Base-by-base conservation (phyloP, 163 green algal species). In the Volvox carteri region DNA sequence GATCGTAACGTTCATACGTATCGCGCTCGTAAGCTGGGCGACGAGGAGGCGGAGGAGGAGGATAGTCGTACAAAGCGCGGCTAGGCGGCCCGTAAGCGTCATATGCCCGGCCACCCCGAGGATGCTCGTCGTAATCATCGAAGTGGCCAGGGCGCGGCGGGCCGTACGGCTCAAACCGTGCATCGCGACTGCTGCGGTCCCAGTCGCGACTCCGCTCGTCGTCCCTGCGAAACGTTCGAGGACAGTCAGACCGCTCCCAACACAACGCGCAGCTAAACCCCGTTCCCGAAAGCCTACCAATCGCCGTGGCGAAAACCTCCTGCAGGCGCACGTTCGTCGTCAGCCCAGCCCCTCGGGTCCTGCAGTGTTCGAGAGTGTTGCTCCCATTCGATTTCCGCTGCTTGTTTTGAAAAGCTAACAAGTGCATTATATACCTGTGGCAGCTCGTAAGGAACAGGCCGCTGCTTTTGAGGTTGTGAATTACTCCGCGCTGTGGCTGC, bases 401-500 rank as follows among this genome's bases (percentile, higher is more conserved):
- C n/a, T n/a, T n/a, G 12, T 16, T 60, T 12, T 60, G 7, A 23
- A 23, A 65, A 65, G 4, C 54, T 19, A 23, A 30, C 54, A 23
- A 23, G 54, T 11, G 30, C 70, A 7, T 21, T 12, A 54, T 54
- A 28, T 44, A 89, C 84, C 84, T 89, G 84, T 39, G 84, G 84
- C 72, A 84, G 84, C 54, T 89, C 84, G 25, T 89, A 89, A 52
- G 84, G 81, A 11, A 81, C 84, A 68, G 84, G 84, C 28, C 84
- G 52, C 50, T 88, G 83, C 25, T 88, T 88, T 9, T 73, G 52
- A 3, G 83, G 83, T 41, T 88, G 83, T 0, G 83, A 88, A 67
- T 30, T 88, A 52, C 83, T 88, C 21, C 84, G 86, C 12, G 92
- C 89, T 65, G 90, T 93, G 4, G 93, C 93, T 85, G 92, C 93